Evolutionary conservation across 257 asterid genomes (phyloP).

Genomic region (Verbascum thapsus): DNA sequence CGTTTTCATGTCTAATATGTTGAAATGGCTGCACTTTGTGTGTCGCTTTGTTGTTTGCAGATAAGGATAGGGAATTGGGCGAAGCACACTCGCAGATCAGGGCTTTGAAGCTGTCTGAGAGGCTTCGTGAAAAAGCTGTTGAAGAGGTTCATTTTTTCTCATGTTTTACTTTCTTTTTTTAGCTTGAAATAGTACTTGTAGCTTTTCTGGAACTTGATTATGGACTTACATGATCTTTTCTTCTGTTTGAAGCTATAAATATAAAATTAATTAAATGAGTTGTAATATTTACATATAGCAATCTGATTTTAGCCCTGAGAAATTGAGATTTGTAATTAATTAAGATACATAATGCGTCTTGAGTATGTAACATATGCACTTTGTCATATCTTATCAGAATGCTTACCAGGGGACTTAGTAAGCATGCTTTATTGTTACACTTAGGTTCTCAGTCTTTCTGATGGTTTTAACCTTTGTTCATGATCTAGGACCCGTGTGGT

Average conservation of each 20-base stretch:
- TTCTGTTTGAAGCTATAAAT: conserved; percentile 7
- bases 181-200: conserved; percentile 7
- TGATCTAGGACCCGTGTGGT: too few species aligned
- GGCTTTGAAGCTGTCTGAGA: conserved; percentile 62
- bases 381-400: background rate
- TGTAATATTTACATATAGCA: background rate
- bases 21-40: background rate
- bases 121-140: conserved; percentile 71
- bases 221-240: background rate
- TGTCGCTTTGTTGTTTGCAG: conserved; percentile 36
- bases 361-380: conserved; percentile 18
- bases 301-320: conserved; percentile 18
- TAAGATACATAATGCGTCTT: background rate
- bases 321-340: background rate
- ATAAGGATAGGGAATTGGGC: conserved; percentile 67
- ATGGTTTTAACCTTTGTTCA: too few species aligned
- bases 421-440: background rate
- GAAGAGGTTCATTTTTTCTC: conserved; percentile 67
- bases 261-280: background rate
- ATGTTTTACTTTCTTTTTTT: conserved; percentile 19
- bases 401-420: conserved; percentile 11
- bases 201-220: conserved; percentile 3
- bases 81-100: conserved; percentile 76
- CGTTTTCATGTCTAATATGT: background rate
- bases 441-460: too few species aligned